phyloP scores from a whole-genome alignment of 2,329 filamentous ascomycete species.

The Fusarium robinianum region DNA sequence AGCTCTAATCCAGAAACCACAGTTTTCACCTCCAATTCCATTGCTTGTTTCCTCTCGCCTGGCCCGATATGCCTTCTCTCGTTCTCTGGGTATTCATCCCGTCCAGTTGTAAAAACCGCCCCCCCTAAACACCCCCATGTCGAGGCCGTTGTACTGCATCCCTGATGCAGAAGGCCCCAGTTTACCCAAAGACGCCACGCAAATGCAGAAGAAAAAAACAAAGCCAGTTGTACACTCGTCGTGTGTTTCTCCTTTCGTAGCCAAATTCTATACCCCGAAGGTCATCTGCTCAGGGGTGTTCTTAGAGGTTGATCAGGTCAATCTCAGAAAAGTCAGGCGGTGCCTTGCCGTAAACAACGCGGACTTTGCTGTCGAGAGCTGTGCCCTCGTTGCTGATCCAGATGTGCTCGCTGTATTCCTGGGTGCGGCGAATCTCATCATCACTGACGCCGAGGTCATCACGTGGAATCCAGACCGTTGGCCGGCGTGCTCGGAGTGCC shows the following conservation, averaged over 20 bases:
- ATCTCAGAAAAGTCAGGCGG: slow-evolving; percentile 90
- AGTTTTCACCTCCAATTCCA: slow-evolving; percentile 2
- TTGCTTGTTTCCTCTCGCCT: slow-evolving; percentile 12
- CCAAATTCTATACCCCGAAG: neutral
- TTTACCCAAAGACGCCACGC: slow-evolving; percentile 19
- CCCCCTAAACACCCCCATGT: too few species aligned
- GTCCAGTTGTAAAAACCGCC: slow-evolving; percentile 2
- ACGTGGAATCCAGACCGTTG: slow-evolving; percentile 90
- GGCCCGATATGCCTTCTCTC: too few species aligned
- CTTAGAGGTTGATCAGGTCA: slow-evolving; percentile 78
- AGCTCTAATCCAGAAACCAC: slow-evolving; percentile 17
- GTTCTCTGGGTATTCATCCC: too few species aligned
- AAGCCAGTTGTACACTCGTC: slow-evolving; percentile 3
- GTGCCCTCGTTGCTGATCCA: slow-evolving; percentile 96
- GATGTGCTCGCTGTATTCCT: slow-evolving; percentile 74
- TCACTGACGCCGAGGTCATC: slow-evolving; percentile 90
- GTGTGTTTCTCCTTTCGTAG: neutral
- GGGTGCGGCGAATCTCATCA: slow-evolving; percentile 83
- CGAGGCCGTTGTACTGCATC: too few species aligned
- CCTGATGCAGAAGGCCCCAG: too few species aligned
- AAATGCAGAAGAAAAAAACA: slow-evolving; percentile 3
- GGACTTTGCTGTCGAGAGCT: slow-evolving; percentile 79
- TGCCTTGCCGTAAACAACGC: slow-evolving; percentile 81
- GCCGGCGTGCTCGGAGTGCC: slow-evolving; percentile 80
- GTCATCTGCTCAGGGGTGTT: too few species aligned